A percentile compares a stretch with the other conserved stretches of the same genome.
Conservation (phyloP, 2,329 filamentous ascomycete species). For the Colletotrichum tofieldiae region DNA sequence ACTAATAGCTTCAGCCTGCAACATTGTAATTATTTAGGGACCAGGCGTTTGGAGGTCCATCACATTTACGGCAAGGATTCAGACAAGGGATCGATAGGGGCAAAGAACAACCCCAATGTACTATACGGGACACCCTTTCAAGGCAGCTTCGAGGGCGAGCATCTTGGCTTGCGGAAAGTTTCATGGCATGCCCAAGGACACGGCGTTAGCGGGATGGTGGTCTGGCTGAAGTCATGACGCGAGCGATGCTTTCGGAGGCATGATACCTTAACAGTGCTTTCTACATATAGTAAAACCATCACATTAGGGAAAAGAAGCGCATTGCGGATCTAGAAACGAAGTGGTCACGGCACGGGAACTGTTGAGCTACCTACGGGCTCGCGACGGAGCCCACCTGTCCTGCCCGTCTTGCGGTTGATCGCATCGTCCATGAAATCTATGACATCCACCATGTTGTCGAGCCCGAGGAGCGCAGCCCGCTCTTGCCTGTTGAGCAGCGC, state of each 20-base stretch:
- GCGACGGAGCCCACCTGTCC: slow-evolving; percentile 31
- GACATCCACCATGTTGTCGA: slow-evolving; percentile 70
- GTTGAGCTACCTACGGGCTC: slow-evolving; percentile 24
- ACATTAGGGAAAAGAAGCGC: not conserved
- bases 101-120: slow-evolving; percentile 24
- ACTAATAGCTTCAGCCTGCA: slow-evolving; percentile 23
- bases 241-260: slow-evolving; percentile 27
- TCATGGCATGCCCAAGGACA: slow-evolving; percentile 15
- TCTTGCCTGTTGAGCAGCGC: slow-evolving; percentile 71
- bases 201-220: slow-evolving; percentile 24
- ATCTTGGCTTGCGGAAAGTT: slow-evolving; percentile 2
- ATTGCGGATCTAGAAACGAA: not conserved
- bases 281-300: slow-evolving; percentile 24
- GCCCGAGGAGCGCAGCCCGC: slow-evolving; percentile 64
- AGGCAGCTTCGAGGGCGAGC: slow-evolving; percentile 7
- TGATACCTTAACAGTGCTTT: slow-evolving; percentile 25
- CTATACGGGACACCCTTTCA: slow-evolving; percentile 11
- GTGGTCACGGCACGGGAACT: slow-evolving; percentile 18
- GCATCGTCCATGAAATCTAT: slow-evolving; percentile 73
- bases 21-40: slow-evolving; percentile 35
- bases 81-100: not conserved
- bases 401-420: slow-evolving; percentile 50
- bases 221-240: slow-evolving; percentile 23
- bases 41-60: slow-evolving; percentile 30
- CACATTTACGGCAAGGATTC: slow-evolving; percentile 12